Conservation (phyloP, 2,329 filamentous ascomycete genomes). For the Zymoseptoria ardabiliae region DNA sequence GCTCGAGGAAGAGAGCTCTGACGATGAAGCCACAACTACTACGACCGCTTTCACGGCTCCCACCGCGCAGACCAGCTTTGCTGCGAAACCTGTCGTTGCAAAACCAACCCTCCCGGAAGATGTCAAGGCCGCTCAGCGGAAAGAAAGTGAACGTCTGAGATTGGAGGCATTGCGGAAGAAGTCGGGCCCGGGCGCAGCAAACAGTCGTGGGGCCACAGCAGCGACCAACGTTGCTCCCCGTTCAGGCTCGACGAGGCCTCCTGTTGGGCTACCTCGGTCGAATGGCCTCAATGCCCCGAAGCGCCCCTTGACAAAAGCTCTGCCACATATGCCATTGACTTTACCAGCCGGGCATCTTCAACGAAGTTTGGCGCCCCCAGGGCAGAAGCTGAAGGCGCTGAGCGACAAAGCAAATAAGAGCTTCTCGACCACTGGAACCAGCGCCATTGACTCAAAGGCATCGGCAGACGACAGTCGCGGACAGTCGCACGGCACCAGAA, state of each 20-base stretch:
- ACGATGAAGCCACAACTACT: neutral
- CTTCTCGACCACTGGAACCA: neutral
- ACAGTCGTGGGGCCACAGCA: neutral
- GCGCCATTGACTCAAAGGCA: neutral
- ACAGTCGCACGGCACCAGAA: neutral
- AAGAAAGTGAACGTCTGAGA: neutral
- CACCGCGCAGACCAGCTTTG: neutral
- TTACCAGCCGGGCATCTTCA: neutral
- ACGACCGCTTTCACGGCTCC: neutral
- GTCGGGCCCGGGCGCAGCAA: neutral
- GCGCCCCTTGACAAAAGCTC: neutral
- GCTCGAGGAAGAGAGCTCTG: neutral
- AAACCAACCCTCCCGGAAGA: neutral
- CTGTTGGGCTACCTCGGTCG: neutral
- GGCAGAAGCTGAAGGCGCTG: no score
- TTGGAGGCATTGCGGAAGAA: neutral
- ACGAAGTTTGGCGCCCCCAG: neutral
- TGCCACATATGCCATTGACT: neutral
- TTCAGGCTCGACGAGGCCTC: neutral
- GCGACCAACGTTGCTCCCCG: neutral
- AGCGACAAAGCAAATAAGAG: neutral
- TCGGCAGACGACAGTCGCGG: neutral
- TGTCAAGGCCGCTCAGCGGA: neutral
- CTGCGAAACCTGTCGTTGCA: neutral
- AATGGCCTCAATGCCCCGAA: neutral